A percentile compares a stretch with the other conserved stretches of the same genome.
phyloP scores from a whole-genome alignment of 176 grass and related monocot genomes.

The Oryza meridionalis region DNA sequence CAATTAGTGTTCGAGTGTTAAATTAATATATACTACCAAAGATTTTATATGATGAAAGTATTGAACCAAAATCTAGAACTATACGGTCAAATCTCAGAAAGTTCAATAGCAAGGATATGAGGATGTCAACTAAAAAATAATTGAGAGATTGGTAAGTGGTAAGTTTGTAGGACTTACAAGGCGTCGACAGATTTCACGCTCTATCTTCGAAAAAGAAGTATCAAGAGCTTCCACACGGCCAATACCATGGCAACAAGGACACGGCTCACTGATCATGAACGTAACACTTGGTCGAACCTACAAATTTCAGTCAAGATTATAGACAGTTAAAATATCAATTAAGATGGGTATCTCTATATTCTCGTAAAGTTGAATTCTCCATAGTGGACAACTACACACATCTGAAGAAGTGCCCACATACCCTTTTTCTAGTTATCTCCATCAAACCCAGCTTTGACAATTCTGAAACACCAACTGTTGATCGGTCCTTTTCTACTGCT shows the following conservation, averaged over 20 bases:
- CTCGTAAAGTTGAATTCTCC: conserved; percentile 17
- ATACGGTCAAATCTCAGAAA: neutral
- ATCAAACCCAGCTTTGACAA: conserved; percentile 91
- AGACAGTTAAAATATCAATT: conserved; percentile 28
- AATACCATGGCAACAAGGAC: conserved; percentile 79
- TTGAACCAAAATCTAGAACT: neutral
- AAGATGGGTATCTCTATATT: conserved; percentile 18
- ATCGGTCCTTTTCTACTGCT: conserved; percentile 84
- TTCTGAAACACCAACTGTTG: conserved; percentile 85
- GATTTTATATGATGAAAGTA: neutral
- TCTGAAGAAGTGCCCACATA: conserved; percentile 42
- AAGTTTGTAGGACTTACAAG: conserved; percentile 61
- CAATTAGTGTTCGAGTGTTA: too few relatives aligned
- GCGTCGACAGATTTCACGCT: conserved; percentile 77
- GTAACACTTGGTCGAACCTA: conserved; percentile 96
- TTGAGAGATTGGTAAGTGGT: neutral
- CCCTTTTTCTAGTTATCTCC: conserved; percentile 97
- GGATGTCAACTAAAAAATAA: conserved; percentile 14
- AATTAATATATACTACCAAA: too few relatives aligned
- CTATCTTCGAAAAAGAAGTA: conserved; percentile 88
- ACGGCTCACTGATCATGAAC: conserved; percentile 96
- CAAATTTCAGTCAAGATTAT: conserved; percentile 32
- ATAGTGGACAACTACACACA: neutral
- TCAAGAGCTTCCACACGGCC: conserved; percentile 91
- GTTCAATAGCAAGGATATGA: conserved; percentile 18